Evolutionary conservation across 1,139 yeast species (phyloP).

Genomic region (Geotrichum phurueaensis): DNA sequence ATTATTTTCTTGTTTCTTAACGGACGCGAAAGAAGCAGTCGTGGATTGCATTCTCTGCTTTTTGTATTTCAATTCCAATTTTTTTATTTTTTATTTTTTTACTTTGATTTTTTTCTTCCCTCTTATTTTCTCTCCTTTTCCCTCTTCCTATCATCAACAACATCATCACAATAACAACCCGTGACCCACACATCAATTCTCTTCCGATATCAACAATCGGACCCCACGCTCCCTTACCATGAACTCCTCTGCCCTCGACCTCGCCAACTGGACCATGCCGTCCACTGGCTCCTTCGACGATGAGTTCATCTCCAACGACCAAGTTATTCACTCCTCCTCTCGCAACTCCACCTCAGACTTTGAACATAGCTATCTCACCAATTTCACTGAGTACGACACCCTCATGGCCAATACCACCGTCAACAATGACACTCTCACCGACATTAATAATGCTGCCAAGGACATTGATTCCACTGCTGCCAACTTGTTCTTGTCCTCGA

Average conservation of each 20-base stretch:
- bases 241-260: constrained; percentile 14
- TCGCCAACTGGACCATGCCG: constrained; percentile 15
- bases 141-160: neutral
- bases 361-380: constrained; percentile 7
- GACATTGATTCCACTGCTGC: constrained; percentile 14
- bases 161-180: neutral
- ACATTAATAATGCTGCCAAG: constrained; percentile 2
- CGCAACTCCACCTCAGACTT: constrained; percentile 7
- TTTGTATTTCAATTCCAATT: neutral
- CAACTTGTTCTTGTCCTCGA: constrained; percentile 17
- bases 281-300: constrained; percentile 13
- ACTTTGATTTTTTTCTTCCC: neutral
- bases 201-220: neutral
- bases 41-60: neutral
- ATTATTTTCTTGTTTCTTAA: neutral
- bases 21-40: neutral
- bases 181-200: neutral
- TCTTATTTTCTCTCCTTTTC: neutral
- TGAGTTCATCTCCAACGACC: constrained; percentile 14
- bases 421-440: neutral
- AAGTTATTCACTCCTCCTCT: constrained; percentile 9
- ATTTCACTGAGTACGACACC: constrained; percentile 9
- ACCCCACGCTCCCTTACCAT: neutral
- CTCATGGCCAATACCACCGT: constrained; percentile 3
- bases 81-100: neutral